Evolutionary conservation across 495 filamentous ascomycete species (phyloP).

Genomic region (Gamarada debralockiae): DNA sequence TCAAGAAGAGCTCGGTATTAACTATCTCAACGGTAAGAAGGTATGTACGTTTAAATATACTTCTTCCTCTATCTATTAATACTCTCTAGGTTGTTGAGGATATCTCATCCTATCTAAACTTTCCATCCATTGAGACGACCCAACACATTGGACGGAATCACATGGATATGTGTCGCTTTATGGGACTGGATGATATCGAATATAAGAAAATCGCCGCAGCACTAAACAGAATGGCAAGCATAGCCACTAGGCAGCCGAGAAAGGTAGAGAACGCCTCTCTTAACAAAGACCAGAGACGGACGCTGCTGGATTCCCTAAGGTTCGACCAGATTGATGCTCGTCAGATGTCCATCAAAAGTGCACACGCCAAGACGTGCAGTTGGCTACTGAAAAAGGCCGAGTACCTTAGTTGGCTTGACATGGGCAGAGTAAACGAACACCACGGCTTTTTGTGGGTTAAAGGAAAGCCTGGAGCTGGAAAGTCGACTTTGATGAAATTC

Average conservation of each 20-base stretch:
- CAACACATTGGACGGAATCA: constrained; percentile 13
- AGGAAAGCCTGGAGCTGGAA: constrained; percentile 52
- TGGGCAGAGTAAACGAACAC: constrained; percentile 32
- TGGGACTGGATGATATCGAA: background rate
- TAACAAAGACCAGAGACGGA: constrained; percentile 10
- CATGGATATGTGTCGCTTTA: constrained; percentile 14
- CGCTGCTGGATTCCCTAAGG: constrained; percentile 27
- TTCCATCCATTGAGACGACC: constrained; percentile 11
- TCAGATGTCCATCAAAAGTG: constrained; percentile 29
- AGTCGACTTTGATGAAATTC: constrained; percentile 48
- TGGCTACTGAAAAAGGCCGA: constrained; percentile 42
- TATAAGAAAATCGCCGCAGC: constrained; percentile 6
- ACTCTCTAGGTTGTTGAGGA: constrained; percentile 19
- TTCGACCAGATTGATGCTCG: constrained; percentile 37
- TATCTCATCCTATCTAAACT: constrained; percentile 16
- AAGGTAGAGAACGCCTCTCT: background rate
- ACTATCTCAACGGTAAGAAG: constrained; percentile 9
- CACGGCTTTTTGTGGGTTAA: constrained; percentile 52
- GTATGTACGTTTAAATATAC: background rate
- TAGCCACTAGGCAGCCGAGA: background rate
- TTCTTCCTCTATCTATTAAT: background rate
- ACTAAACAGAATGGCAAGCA: background rate
- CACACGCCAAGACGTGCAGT: constrained; percentile 40
- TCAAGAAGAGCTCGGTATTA: constrained; percentile 20
- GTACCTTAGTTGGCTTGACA: constrained; percentile 40